Base-by-base conservation (phyloP, 2,329 filamentous ascomycete genomes). In the Aspergillus alliaceus region DNA sequence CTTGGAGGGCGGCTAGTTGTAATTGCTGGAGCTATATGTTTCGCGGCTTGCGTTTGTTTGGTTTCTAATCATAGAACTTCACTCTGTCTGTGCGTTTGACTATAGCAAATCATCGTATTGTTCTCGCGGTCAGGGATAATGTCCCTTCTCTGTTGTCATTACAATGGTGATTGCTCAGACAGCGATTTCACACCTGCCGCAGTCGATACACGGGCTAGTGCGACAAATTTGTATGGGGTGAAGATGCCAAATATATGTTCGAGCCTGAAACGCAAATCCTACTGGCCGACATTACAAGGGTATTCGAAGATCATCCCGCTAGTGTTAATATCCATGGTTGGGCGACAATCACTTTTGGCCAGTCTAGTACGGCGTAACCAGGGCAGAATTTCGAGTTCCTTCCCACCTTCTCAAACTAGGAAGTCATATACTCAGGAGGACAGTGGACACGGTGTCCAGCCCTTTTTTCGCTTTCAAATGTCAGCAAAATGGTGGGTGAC, bases 51-150 rank as follows among this genome's bases (percentile, higher is more conserved):
- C 51, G 20, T 27, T 44, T 47, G 24, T 25, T 32, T 34, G 6
- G 57, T 57, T 54, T 59, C 57, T 57, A 59, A 59, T 59, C 57
- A 59, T 59, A 57, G 57, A 59, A 56, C 22, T n/a, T 27, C 35
- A 40, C 7, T 31, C 11, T 40, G 54, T 57, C 54, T 49, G 54
- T 57, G 54, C 54, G 48, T 22, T 27, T 24, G 32, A 31, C n/a
- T 46, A 35, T 20, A 29, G 11, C 44, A 29, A 20, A 31, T 15
- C 27, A 32, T 32, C 22, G 27, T 8, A 20, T 20, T 18, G 6
- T n/a, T 31, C 24, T 15, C 14, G 8, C 15, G 12, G 27, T 15
- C 11, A 11, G 24, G 15, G 25, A n/a, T 44, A 27, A 44, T 29
- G 14, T 12, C 20, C 14, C 4, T 18, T 44, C 22, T 27, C 6